phyloP scores from a whole-genome alignment of 148 eudicot genomes.

The Selenicereus undatus region DNA sequence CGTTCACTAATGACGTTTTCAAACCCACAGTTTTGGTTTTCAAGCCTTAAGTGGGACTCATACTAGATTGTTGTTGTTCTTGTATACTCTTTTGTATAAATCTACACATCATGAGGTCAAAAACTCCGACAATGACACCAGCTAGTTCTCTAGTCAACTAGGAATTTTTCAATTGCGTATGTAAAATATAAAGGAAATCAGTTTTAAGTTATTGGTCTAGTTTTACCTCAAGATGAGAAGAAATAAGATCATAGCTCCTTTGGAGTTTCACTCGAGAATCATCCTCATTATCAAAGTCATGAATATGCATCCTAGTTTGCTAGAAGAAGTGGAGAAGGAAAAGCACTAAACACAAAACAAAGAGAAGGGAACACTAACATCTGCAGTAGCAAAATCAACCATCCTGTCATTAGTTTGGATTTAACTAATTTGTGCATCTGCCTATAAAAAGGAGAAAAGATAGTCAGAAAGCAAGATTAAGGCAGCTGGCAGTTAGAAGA shows the following conservation, averaged over 20 bases:
- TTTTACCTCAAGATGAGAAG: not conserved
- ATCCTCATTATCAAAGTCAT: not conserved
- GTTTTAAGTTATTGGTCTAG: not conserved
- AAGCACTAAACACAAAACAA: not conserved
- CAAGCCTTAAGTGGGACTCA: no score
- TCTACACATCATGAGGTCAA: no score
- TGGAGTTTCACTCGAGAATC: slow-evolving; percentile 2
- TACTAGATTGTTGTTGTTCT: no score
- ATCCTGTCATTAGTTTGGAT: not conserved
- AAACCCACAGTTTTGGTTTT: not conserved
- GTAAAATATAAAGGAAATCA: not conserved
- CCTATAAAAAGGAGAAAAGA: not conserved
- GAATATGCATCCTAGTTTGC: slow-evolving; percentile 4
- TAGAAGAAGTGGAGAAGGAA: not conserved
- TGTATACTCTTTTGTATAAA: no score
- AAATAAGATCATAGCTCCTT: not conserved
- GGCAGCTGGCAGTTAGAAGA: not conserved
- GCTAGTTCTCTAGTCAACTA: no score
- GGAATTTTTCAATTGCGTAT: not conserved
- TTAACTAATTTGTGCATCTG: no score
- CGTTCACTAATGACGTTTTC: not conserved
- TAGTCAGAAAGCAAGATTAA: not conserved
- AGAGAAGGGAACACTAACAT: not conserved
- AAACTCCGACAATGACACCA: no score
- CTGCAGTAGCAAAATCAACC: not conserved